Percentiles rank a stretch among this genome's conserved stretches.
phyloP scores from a whole-genome alignment of 2,329 filamentous ascomycete genomes.

The Aspergillus pseudoterreus region DNA sequence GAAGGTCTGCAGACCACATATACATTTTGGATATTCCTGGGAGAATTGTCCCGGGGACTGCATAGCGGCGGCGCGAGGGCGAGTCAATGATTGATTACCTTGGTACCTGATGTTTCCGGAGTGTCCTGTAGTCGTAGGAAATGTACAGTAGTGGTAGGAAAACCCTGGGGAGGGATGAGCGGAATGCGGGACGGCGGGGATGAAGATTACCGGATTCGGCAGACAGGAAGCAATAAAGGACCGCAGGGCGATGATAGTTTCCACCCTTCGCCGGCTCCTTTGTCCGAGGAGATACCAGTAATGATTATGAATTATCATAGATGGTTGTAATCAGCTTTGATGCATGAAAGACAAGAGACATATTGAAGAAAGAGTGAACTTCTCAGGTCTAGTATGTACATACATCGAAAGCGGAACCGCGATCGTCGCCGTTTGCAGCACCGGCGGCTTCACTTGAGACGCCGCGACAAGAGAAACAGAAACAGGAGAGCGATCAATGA shows the following conservation, averaged over 20 bases:
- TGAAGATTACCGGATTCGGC: slow-evolving; percentile 3
- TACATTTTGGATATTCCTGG: slow-evolving; percentile 3
- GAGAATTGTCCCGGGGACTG: not conserved
- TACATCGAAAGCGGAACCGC: not conserved
- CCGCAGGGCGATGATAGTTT: not conserved
- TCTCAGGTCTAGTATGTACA: no score
- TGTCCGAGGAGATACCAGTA: no score
- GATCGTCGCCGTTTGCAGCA: not conserved
- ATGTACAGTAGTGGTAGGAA: not conserved
- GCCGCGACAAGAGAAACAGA: not conserved
- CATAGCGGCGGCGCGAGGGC: slow-evolving; percentile 16
- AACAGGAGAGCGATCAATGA: not conserved
- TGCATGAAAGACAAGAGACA: no score
- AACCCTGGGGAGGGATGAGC: not conserved
- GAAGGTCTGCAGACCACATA: not conserved
- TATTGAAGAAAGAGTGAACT: no score
- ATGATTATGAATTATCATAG: no score
- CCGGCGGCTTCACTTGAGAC: not conserved
- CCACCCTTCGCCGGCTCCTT: no score
- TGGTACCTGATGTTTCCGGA: not conserved
- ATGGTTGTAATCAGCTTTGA: no score
- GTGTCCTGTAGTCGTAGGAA: not conserved
- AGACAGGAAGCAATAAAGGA: slow-evolving; percentile 1
- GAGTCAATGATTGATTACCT: not conserved
- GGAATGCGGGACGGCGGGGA: no score